Base-by-base conservation (phyloP, 495 filamentous ascomycete species). In the Penicillium psychrofluorescens region DNA sequence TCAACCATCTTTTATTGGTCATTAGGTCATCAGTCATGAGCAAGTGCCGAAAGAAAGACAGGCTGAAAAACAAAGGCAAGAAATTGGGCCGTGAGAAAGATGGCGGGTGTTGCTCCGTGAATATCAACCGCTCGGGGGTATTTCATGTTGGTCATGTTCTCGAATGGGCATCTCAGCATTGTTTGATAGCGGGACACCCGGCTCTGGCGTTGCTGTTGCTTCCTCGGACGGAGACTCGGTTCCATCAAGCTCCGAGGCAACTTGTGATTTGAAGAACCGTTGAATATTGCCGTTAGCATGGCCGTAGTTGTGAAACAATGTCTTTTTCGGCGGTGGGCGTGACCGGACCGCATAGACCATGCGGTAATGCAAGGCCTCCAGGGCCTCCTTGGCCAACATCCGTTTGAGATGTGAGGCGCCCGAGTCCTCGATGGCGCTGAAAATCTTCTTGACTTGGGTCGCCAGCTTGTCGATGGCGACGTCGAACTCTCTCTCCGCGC, bases 351-450 rank as follows among this genome's bases (percentile, higher is more conserved):
- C 77, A 54, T 84, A 82, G 32, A 80, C 54, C 36, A 95, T 71
- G 39, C 88, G 75, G 39, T 86, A 80, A 43, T 84, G 72, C 8
- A 95, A 58, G 3, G 79, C 66, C 53, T 92, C 84, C 6, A 95
- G 67, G 15, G 72, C 74, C 36, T 78, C 75, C 58, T 92, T 91
- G 0, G 84, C 81, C 41, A 90, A 75, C 36, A 86, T 81, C 13
- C 85, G 74, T 12, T 78, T 79, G 42, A 89, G 74, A 56, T 83
- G 77, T 7, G 81, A 76, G 16, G 85, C 83, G 22, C 86, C 86
- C 1, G 79, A 75, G 55, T 90, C 87, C 45, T 80, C 69, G 45
- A 97, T 95, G 7, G 69, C 70, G 11, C 75, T 77, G 57, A 82
- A 84, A 36, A 92, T 76, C 14, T 63, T 60, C 49, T 82, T 85